phyloP scores from a whole-genome alignment of 805 yeast species.

The Nakazawaea peltata region DNA sequence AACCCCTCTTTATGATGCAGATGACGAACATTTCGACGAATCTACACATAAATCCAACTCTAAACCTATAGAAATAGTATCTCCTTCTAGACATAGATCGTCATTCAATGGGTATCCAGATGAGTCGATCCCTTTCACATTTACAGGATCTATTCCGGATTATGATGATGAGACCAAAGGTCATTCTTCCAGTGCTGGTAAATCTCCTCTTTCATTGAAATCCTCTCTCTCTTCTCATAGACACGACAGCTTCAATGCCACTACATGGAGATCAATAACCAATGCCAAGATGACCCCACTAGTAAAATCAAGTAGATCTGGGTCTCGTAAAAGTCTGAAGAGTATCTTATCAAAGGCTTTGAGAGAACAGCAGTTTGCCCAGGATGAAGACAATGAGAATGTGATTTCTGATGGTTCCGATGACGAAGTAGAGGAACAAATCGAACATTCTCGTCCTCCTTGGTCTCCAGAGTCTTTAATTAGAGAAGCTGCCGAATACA shows the following conservation, averaged over 20 bases:
- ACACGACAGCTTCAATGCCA: constrained; percentile 4
- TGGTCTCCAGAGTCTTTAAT: constrained; percentile 51
- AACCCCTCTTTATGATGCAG: too few species aligned
- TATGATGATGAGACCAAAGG: constrained; percentile 24
- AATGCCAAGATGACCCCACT: constrained; percentile 5
- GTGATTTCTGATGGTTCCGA: constrained; percentile 10
- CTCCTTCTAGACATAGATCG: constrained; percentile 1
- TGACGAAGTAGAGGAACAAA: constrained; percentile 13
- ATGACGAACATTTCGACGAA: too few species aligned
- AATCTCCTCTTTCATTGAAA: constrained; percentile 11
- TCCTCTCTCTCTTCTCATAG: constrained; percentile 12
- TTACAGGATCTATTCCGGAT: constrained; percentile 23
- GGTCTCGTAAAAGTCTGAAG: constrained; percentile 14
- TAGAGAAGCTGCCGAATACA: constrained; percentile 42
- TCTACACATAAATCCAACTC: too few species aligned
- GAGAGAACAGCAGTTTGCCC: constrained; percentile 10
- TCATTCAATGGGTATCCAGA: constrained; percentile 9
- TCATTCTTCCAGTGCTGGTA: constrained; percentile 5
- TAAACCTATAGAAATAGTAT: constrained; percentile 5
- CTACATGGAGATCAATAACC: constrained; percentile 7
- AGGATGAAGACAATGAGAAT: constrained; percentile 5
- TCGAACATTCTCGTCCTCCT: constrained; percentile 30
- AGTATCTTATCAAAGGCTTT: constrained; percentile 23
- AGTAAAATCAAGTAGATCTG: constrained; percentile 14
- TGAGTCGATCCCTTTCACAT: constrained; percentile 13